A percentile compares a stretch with the other conserved stretches of the same genome.
phyloP scores from a whole-genome alignment of 140 eudicot species.

The Anethum foeniculum region DNA sequence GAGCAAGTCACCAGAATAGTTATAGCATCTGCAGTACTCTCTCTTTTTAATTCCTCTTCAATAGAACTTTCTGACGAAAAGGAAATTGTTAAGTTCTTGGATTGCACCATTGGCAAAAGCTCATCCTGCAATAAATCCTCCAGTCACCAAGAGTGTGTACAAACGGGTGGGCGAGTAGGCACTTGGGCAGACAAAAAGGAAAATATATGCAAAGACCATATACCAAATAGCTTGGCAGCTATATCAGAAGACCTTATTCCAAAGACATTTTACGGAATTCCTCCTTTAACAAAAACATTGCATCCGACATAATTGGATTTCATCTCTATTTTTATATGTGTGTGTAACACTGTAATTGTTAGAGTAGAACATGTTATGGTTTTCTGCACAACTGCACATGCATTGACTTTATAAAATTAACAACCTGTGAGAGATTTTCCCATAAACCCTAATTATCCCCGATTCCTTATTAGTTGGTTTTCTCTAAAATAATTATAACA shows the following conservation, averaged over 20 bases:
- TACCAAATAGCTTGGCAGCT: background rate
- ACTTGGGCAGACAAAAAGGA: background rate
- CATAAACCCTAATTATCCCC: too few species aligned
- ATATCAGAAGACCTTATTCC: background rate
- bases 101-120: constrained; percentile 73
- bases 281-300: background rate
- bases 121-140: constrained; percentile 57
- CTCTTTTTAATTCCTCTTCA: constrained; percentile 95
- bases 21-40: constrained; percentile 92
- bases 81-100: constrained; percentile 68
- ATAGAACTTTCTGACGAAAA: constrained; percentile 97
- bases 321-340: background rate
- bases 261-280: background rate
- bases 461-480: too few species aligned
- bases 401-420: background rate
- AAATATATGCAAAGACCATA: background rate
- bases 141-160: constrained; percentile 11
- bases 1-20: constrained; percentile 62
- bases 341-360: background rate
- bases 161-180: background rate
- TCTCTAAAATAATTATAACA: too few species aligned
- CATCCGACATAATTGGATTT: background rate
- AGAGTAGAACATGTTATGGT: background rate
- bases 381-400: background rate
- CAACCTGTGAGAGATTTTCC: background rate